phyloP scores from a whole-genome alignment of 2,329 filamentous ascomycete species.

The Proliferodiscus dingleyae region DNA sequence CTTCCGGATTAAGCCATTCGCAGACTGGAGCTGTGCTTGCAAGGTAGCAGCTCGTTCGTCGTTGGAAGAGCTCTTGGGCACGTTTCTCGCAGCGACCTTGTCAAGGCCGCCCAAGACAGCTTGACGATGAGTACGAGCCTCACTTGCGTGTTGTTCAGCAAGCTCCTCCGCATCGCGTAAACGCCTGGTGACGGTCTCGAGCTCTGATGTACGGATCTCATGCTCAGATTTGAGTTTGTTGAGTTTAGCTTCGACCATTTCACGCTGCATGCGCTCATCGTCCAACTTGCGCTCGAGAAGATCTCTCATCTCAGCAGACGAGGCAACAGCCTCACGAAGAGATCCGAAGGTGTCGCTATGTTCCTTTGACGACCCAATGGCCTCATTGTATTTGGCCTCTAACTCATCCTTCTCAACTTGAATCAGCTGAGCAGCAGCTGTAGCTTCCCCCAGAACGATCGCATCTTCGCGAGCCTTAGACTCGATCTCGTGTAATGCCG shows the following conservation, averaged over 20 bases:
- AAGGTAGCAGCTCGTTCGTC: slow-evolving; percentile 67
- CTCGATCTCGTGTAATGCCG: slow-evolving; percentile 77
- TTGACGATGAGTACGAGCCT: slow-evolving; percentile 79
- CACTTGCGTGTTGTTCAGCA: slow-evolving; percentile 78
- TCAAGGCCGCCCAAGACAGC: slow-evolving; percentile 80
- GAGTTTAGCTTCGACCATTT: slow-evolving; percentile 72
- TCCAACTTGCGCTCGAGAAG: slow-evolving; percentile 76
- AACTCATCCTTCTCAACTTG: slow-evolving; percentile 82
- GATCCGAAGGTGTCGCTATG: slow-evolving; percentile 68
- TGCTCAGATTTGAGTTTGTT: slow-evolving; percentile 75
- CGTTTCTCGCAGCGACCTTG: slow-evolving; percentile 57
- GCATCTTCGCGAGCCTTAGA: slow-evolving; percentile 76
- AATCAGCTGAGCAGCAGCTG: slow-evolving; percentile 69
- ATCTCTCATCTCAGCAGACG: slow-evolving; percentile 71
- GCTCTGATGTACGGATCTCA: slow-evolving; percentile 71
- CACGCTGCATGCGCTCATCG: slow-evolving; percentile 73
- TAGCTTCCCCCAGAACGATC: slow-evolving; percentile 70
- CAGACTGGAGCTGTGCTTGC: slow-evolving; percentile 72
- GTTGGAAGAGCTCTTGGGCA: slow-evolving; percentile 44
- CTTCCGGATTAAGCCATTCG: slow-evolving; percentile 76
- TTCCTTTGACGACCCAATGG: slow-evolving; percentile 61
- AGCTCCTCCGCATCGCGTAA: slow-evolving; percentile 83
- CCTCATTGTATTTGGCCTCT: slow-evolving; percentile 61
- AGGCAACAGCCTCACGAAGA: slow-evolving; percentile 70
- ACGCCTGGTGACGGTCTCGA: slow-evolving; percentile 68